Evolutionary conservation across 768 basidiomycete species (phyloP).

Genomic region (Daedaleopsis sinensis): DNA sequence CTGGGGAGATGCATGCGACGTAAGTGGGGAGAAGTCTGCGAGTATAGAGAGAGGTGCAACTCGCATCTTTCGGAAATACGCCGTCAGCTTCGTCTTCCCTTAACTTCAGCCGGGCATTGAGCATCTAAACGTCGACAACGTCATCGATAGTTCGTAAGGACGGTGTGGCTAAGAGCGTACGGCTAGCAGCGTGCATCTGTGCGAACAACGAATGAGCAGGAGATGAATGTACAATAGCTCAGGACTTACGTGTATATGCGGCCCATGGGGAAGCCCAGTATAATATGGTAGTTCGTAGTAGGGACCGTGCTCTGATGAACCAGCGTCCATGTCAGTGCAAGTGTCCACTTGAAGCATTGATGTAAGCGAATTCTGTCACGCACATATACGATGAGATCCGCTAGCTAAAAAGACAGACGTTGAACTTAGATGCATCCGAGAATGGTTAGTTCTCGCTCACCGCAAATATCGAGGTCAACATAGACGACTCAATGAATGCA

Average conservation of each 20-base stretch:
- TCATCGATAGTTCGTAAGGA: neutral
- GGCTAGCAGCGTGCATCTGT: neutral
- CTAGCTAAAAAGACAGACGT: neutral
- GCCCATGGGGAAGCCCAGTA: neutral
- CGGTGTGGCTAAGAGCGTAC: neutral
- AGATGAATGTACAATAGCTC: neutral
- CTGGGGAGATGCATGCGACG: neutral
- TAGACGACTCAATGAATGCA: conserved; percentile 1
- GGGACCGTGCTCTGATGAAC: neutral
- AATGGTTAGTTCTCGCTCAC: neutral
- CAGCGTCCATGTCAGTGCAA: neutral
- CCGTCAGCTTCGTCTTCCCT: conserved; percentile 5
- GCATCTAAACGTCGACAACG: neutral
- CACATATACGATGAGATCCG: conserved; percentile 1
- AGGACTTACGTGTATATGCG: conserved; percentile 1
- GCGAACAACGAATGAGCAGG: neutral
- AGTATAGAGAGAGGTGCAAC: neutral
- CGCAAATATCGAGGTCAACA: neutral
- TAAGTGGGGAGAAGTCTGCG: neutral
- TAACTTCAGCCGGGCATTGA: neutral
- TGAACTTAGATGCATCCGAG: neutral
- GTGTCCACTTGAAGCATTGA: too few species aligned
- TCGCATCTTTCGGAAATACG: neutral
- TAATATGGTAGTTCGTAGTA: neutral
- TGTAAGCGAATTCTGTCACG: neutral